phyloP scores from a whole-genome alignment of 768 basidiomycete species.

The Auriscalpium orientale region DNA sequence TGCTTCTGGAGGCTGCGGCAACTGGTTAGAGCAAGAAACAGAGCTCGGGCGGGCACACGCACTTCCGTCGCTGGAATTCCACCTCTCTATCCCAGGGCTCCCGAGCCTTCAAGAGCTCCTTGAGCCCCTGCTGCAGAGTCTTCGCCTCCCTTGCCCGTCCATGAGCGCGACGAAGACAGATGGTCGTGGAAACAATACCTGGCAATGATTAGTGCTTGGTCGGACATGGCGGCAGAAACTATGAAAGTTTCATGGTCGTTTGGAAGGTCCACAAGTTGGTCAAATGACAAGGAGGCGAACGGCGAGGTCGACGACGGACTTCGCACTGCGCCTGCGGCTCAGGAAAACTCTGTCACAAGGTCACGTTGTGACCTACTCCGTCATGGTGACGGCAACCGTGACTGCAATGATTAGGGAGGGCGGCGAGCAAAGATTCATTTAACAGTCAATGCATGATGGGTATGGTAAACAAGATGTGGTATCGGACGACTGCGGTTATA shows the following conservation, averaged over 20 bases:
- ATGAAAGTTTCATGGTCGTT: neutral
- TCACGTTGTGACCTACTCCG: no score
- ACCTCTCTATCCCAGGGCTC: constrained; percentile 82
- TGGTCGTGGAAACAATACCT: constrained; percentile 21
- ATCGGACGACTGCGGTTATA: no score
- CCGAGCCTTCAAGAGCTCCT: constrained; percentile 63
- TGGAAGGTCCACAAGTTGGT: neutral
- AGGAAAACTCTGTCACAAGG: no score
- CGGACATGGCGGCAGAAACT: constrained; percentile 25
- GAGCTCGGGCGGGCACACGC: constrained; percentile 23
- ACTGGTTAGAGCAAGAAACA: constrained; percentile 15
- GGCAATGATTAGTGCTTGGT: constrained; percentile 31
- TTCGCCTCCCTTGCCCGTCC: constrained; percentile 61
- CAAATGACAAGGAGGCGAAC: no score
- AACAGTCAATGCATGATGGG: no score
- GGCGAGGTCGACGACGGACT: no score
- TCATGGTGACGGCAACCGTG: no score
- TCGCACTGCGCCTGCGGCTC: no score
- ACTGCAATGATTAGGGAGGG: no score
- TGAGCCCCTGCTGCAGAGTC: constrained; percentile 62
- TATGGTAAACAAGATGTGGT: no score
- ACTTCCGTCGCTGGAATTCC: constrained; percentile 84
- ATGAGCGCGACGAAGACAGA: constrained; percentile 9
- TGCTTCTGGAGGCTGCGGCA: constrained; percentile 54
- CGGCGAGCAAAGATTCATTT: no score